Evolutionary conservation across 768 basidiomycete species (phyloP), one percentile per base, ranked within the genome.

Genomic region (Roridomyces roridus): DNA sequence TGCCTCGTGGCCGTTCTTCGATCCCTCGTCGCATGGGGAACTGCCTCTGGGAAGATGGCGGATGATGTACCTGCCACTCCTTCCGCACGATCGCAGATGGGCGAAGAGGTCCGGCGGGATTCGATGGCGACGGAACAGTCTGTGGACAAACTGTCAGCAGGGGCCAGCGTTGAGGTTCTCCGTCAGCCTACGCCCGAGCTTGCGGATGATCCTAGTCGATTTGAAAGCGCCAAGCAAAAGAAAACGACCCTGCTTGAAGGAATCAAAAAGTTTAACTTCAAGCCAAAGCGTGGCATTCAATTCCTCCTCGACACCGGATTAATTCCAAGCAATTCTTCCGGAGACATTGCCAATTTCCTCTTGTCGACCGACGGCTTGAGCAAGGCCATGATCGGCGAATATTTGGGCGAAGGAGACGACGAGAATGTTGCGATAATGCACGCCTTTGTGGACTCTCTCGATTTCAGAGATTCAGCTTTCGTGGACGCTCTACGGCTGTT

Each of bases 331-430:
- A 83, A 77, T 17, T 74, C 82, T 5, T 92, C 97, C 2, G 74
- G 80, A 46, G 91, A 93, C 64, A 82, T 99, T 53, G 96, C 96
- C 0, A 73, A 73, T 17, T 98, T 99, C 77, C 76, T 99, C 36
- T 79, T 94, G 21, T 80, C 83, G 28, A 94, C 94, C 2, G 96
- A 98, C 69, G 97, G 97, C 3, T 77, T 99, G 41, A 96, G 86
- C 72, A 99, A 99, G 72, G 82, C 89, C 9, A 92, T 94, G 87
- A 96, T 99, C 58, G 97, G 97, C 55, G 97, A 99, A 77, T 98
- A 97, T 72, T 79, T 99, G 5, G 97, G 97, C 34, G 97, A 98
- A 81, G 95, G 88, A 26, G 94, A 96, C 47, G 91, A 93, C 44
- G 82, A 84, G 65, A 93, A 98, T 66, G 83, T 98, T 48, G 88